Conservation (phyloP, 1,284 basidiomycete species). For the Wallemia mellicola region DNA sequence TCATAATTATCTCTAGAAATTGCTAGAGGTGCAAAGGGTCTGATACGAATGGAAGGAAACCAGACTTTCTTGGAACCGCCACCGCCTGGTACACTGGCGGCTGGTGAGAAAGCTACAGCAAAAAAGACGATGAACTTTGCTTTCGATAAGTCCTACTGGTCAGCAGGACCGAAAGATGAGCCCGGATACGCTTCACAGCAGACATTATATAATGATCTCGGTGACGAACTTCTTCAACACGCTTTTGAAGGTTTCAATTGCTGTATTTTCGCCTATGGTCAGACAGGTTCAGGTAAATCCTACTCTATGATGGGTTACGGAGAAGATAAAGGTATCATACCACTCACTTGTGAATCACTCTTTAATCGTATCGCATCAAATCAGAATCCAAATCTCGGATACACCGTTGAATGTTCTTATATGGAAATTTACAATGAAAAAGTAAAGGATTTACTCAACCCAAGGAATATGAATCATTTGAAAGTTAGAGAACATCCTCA, state of each 20-base stretch:
- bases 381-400: slow-evolving; percentile 36
- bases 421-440: slow-evolving; percentile 99
- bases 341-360: slow-evolving; percentile 71
- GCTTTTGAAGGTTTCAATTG: slow-evolving; percentile 91
- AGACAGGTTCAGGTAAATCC: slow-evolving; percentile 33
- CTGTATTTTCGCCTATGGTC: slow-evolving; percentile 57
- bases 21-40: slow-evolving; percentile 58
- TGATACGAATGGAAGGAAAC: slow-evolving; percentile 76
- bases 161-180: slow-evolving; percentile 58
- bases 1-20: too few species aligned
- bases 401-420: slow-evolving; percentile 87
- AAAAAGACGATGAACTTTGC: slow-evolving; percentile 64
- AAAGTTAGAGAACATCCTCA: slow-evolving; percentile 87
- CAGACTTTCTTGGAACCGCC: slow-evolving; percentile 72
- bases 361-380: slow-evolving; percentile 53
- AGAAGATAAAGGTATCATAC: slow-evolving; percentile 86
- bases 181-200: slow-evolving; percentile 69
- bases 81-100: slow-evolving; percentile 17
- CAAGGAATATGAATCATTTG: slow-evolving; percentile 83
- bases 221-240: slow-evolving; percentile 77
- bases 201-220: slow-evolving; percentile 78
- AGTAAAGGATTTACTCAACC: slow-evolving; percentile 62
- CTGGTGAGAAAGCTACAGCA: slow-evolving; percentile 33
- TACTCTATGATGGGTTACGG: slow-evolving; percentile 99
- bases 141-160: slow-evolving; percentile 92